Evolutionary conservation across 1,284 basidiomycete species (phyloP).

Genomic region (Kwoniella shivajii): DNA sequence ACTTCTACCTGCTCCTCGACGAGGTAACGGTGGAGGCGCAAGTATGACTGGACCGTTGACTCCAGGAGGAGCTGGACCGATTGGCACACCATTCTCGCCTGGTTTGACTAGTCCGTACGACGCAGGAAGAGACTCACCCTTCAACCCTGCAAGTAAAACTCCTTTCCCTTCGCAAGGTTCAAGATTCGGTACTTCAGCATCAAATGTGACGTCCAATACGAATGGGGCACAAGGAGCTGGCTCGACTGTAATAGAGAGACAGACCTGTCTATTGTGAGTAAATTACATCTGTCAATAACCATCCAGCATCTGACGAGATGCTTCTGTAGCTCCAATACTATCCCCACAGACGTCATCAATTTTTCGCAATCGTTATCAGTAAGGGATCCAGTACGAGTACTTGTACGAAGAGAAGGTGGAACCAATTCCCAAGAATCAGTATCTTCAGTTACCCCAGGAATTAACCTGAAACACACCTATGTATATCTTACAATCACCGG

Average conservation of each 20-base stretch:
- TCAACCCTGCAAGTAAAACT: conserved; percentile 57
- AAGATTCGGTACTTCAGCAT: conserved; percentile 28
- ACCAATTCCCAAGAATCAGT: conserved; percentile 58
- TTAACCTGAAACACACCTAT: conserved; percentile 86
- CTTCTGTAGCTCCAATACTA: conserved; percentile 59
- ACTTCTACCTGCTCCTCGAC: conserved; percentile 79
- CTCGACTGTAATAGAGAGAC: conserved; percentile 64
- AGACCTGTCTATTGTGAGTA: conserved; percentile 83
- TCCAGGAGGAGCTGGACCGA: conserved; percentile 29
- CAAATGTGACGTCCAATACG: conserved; percentile 12
- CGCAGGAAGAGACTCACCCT: conserved; percentile 56
- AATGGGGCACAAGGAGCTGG: conserved; percentile 4
- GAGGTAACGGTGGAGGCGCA: conserved; percentile 54
- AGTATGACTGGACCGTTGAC: conserved; percentile 20
- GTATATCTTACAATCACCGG: conserved; percentile 89
- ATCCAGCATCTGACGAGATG: too few species aligned
- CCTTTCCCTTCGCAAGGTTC: conserved; percentile 54
- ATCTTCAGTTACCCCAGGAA: conserved; percentile 57
- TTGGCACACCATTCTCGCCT: conserved; percentile 42
- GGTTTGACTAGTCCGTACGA: conserved; percentile 52
- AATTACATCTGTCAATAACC: background rate
- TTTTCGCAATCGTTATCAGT: conserved; percentile 64
- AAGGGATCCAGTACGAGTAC: conserved; percentile 90
- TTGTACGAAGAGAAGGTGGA: conserved; percentile 87
- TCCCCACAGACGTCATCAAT: conserved; percentile 58